Base-by-base conservation (phyloP, 805 yeast species). In the Wickerhamiella parazyma region DNA sequence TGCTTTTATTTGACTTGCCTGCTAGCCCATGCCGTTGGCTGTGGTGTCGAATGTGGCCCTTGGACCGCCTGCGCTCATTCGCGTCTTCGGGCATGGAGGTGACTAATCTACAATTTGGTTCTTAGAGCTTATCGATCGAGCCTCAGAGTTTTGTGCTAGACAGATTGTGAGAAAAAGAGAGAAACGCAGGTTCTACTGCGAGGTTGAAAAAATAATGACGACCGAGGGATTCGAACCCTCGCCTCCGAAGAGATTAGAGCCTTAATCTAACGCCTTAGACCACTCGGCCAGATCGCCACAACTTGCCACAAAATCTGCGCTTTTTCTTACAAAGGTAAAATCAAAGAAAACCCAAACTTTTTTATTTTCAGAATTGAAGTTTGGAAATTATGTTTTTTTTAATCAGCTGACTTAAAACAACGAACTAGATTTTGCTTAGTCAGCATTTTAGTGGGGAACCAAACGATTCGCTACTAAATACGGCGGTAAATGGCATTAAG, bases 211-310 rank as follows among this genome's bases (percentile, higher is more conserved):
- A 28, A 49, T 46, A 45, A 46, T 54, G 57, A 54, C 57, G 52
- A 51, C 55, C 55, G 55, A 48, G 57, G 55, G 57, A 54, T 54
- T 54, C 57, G 57, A 54, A 54, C 57, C 55, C 57, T 48, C 57
- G 57, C 57, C 57, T 48, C 55, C 57, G 57, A 51, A 54, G 55
- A 54, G 57, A 54, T 53, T 50, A 55, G 55, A 52, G 56, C 57
- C 57, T 53, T 52, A 53, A 53, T 52, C 55, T 55, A 50, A 53
- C 57, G 57, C 57, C 57, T 52, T 53, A 53, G 57, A 53, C 57
- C 57, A 53, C 57, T 53, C 57, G 57, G 57, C 57, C 57, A 53
- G 55, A 51, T 51, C 52, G 57, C 54, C 31, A 28, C 57, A 33
- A 20, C 38, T 36, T 33, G 31, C 22, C 29, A 18, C 19, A 21